Evolutionary conservation across 1,284 basidiomycete genomes (phyloP).

Genomic region (Albatrellus sp.): DNA sequence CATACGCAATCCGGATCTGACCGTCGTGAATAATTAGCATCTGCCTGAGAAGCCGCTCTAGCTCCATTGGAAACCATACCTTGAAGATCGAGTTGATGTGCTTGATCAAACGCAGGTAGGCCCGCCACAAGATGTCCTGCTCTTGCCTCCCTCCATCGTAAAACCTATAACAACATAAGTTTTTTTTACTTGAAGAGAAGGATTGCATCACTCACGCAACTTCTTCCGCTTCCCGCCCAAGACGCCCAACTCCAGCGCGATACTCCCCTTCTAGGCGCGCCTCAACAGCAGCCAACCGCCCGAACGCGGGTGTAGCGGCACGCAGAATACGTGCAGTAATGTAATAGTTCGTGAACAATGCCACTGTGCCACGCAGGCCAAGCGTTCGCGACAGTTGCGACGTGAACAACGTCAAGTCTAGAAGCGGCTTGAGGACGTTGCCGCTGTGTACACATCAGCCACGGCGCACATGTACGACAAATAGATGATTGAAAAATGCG

Average conservation of each 20-base stretch:
- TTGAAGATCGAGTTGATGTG: slow-evolving; percentile 93
- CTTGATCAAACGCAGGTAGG: slow-evolving; percentile 73
- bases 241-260: slow-evolving; percentile 74
- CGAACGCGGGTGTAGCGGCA: slow-evolving; percentile 89
- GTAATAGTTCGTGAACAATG: slow-evolving; percentile 81
- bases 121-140: slow-evolving; percentile 69
- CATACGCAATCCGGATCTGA: slow-evolving; percentile 71
- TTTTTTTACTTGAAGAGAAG: neutral
- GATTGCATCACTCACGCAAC: slow-evolving; percentile 53
- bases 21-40: neutral
- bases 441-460: slow-evolving; percentile 19
- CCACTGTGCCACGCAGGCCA: slow-evolving; percentile 67
- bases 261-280: slow-evolving; percentile 86
- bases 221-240: slow-evolving; percentile 90
- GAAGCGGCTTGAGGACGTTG: slow-evolving; percentile 74
- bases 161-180: slow-evolving; percentile 42
- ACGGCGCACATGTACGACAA: neutral
- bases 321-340: slow-evolving; percentile 74
- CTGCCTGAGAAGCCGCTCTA: neutral
- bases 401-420: slow-evolving; percentile 90
- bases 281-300: slow-evolving; percentile 82
- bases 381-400: slow-evolving; percentile 82
- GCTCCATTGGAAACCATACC: slow-evolving; percentile 25
- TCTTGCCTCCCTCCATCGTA: slow-evolving; percentile 87
- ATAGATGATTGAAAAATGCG: slow-evolving; percentile 17